Conservation (phyloP, 2,329 filamentous ascomycete species). For the Sporothrix brasiliensis region DNA sequence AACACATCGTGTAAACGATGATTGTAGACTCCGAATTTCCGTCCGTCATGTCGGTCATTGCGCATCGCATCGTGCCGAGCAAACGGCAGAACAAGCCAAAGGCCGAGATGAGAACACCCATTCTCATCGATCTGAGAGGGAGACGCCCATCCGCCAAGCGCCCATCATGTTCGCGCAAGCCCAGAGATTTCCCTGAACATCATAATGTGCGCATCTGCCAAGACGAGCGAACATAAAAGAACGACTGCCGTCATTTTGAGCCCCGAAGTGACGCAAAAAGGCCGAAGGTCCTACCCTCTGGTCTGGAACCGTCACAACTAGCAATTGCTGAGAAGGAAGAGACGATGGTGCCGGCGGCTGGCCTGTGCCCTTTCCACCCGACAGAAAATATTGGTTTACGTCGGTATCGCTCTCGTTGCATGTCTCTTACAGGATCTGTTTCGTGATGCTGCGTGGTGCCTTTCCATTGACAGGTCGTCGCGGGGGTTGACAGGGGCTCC, state of each 20-base stretch:
- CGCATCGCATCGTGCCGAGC: not conserved
- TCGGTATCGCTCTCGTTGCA: conserved; percentile 33
- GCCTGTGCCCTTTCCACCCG: not conserved
- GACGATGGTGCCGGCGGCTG: not conserved
- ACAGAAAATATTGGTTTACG: not conserved
- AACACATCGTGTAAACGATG: conserved; percentile 10
- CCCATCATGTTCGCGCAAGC: conserved; percentile 21
- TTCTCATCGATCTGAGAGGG: not conserved
- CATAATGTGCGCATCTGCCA: conserved; percentile 15
- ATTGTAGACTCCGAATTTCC: not conserved
- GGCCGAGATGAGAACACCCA: not conserved
- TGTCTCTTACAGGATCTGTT: conserved; percentile 36
- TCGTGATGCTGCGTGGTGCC: conserved; percentile 28
- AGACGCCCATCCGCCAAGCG: conserved; percentile 5
- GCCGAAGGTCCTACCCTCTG: not conserved
- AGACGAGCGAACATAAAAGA: not conserved
- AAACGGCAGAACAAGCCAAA: not conserved
- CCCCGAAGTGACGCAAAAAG: not conserved
- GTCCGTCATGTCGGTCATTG: not conserved
- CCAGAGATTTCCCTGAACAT: not conserved
- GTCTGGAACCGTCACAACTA: not conserved
- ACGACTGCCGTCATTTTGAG: conserved; percentile 16
- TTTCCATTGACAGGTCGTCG: not conserved
- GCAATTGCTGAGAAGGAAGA: not conserved
- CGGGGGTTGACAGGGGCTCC: not conserved